Evolutionary conservation across 1,284 basidiomycete genomes (phyloP), one percentile per base, ranked within the genome.

Genomic region (Vanrija pseudolonga): DNA sequence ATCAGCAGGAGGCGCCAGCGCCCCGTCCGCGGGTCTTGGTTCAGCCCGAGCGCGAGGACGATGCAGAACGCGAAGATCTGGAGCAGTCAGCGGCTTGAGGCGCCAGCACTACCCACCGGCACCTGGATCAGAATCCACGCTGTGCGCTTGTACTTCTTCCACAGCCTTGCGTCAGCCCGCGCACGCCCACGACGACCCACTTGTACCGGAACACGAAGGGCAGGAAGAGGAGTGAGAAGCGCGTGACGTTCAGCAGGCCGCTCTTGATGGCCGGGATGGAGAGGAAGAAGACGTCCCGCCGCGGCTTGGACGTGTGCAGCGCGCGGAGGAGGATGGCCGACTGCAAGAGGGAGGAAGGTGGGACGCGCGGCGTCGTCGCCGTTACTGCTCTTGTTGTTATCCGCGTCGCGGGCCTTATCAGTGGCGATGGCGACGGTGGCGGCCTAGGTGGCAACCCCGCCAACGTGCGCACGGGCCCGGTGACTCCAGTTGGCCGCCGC

Each of bases 1-100:
- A 82, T 80, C 45, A 82, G 63, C 19, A 82, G 60, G 26, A 82
- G 60, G n/a, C 80, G 63, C 80, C 80, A 82, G 51, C 80, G 61
- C 4, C 75, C 68, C 0, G 80, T 80, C 15, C 70, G 59, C 4
- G 77, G 77, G 45, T 71, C 70, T 65, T 81, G 80, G 54, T 81
- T 78, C 12, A 80, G 65, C 0, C 79, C 80, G 22, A 81, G 66
- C 0, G 79, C 80, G 18, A 82, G 67, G 23, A 81, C 76, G 43
- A 82, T 63, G 55, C 78, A 79, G 19, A 80, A 53, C 0, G 78
- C 78, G 56, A 79, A 79, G 47, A 81, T 71, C 78, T 78, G 47
- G 26, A 6, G 17, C 12, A 2, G 39, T 53, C 37, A 57, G 51
- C 28, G 3, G 4, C 14, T 20, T 14, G 17, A 19, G 23, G 15